Percentiles rank a stretch among this genome's conserved stretches.
These are phyloP conservation scores for Eimeria acervulina DNA, from an alignment of 169 alveolate species.

Conservation along the genomic window DNA sequence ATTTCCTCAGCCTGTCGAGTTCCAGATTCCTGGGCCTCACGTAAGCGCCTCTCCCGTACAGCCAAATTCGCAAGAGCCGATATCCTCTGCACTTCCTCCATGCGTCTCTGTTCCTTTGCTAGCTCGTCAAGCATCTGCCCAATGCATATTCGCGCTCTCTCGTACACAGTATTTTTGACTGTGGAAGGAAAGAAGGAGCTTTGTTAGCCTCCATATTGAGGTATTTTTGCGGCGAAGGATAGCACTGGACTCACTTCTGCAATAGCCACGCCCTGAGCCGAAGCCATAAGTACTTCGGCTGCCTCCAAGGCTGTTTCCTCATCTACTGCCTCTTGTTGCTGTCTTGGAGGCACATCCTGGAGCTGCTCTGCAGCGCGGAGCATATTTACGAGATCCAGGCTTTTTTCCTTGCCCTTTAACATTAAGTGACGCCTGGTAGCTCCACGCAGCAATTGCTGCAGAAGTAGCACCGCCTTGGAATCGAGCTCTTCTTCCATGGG, in stretches of 20 bases:
- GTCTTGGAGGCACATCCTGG: constrained; percentile 88
- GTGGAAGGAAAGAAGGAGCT: background rate
- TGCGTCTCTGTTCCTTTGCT: constrained; percentile 93
- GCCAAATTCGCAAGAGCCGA: constrained; percentile 95
- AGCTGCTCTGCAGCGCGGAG: constrained; percentile 94
- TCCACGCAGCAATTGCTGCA: constrained; percentile 95
- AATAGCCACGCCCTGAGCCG: constrained; percentile 74
- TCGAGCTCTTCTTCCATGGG: constrained; percentile 87
- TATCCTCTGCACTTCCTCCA: constrained; percentile 89
- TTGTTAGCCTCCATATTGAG: background rate
- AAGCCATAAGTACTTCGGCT: constrained; percentile 75
- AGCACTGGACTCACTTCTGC: constrained; percentile 37
- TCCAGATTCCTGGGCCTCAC: constrained; percentile 97
- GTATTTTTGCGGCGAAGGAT: background rate
- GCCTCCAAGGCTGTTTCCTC: constrained; percentile 66
- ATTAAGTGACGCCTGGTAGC: constrained; percentile 94
- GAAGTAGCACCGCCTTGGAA: constrained; percentile 90
- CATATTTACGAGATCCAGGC: constrained; percentile 93
- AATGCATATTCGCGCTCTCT: background rate
- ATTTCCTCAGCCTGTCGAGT: constrained; percentile 96
- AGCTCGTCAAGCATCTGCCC: constrained; percentile 94
- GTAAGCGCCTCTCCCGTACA: constrained; percentile 95
- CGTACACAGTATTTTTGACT: background rate
- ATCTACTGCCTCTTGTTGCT: constrained; percentile 62
- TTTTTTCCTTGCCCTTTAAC: constrained; percentile 95